Evolutionary conservation across 2,329 filamentous ascomycete species (phyloP), one percentile per base, ranked within the genome.

Genomic region (Coleophoma crateriformis): DNA sequence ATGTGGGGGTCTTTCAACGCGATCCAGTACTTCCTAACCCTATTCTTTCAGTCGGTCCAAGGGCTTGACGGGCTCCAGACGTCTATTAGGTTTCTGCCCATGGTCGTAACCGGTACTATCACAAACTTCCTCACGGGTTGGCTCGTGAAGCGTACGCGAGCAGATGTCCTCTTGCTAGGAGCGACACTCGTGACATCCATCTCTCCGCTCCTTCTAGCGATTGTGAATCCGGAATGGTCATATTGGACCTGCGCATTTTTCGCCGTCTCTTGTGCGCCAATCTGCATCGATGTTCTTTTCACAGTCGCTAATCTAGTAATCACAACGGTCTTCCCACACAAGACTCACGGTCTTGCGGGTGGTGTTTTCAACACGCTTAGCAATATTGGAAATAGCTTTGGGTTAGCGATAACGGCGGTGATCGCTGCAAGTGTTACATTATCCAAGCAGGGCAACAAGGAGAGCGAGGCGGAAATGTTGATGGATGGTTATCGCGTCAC

Each of bases 301-400:
- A 82, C 77, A 0, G 72, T 84, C 2, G 76, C 73, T 0, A 66
- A 77, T 19, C 69, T 84, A 17, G 64, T 82, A 3, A 72, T 83
- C 7, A 73, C 78, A 13, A 54, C 56, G 2, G 71, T 70, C 3
- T 84, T 83, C 53, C 75, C 78, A 0, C 67, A 72, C 14, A 65
- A 78, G 10, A 81, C 71, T 1, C 80, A 84, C 50, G 77, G 76
- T 0, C 65, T 85, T 0, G 80, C 79, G 0, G 82, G 81, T 0
- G 80, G 77, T 0, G 79, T 85, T 0, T 84, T 84, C 61, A 82
- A 81, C 52, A 81, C 79, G 0, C 68, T 76, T 1, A 66, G 71
- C 0, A 79, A 84, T 53, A 75, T 84, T 48, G 80, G 80, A 0
- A 73, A 71, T 15, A 71, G 73, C 0, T 66, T 82, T 1, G 78